Conservation (phyloP, 139 green algal species). For the Tetraselmis striata region DNA sequence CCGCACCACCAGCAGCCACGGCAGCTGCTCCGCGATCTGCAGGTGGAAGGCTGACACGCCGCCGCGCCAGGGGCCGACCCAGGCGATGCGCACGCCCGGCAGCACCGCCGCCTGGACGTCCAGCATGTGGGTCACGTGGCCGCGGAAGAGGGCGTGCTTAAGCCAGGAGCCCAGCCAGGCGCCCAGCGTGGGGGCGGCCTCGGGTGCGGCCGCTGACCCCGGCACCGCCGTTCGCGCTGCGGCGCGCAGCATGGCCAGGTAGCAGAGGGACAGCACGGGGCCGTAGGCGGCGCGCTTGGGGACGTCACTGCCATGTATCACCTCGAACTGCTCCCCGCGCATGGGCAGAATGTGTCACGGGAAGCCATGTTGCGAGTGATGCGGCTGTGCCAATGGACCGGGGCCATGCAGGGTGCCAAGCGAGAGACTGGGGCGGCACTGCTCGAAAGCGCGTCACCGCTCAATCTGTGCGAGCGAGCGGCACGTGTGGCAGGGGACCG, state of each 20-base stretch:
- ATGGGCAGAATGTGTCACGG: too few relatives aligned
- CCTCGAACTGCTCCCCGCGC: not conserved
- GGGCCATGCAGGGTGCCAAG: too few relatives aligned
- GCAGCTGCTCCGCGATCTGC: not conserved
- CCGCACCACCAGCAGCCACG: not conserved
- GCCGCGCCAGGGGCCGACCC: not conserved
- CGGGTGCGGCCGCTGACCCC: too few relatives aligned
- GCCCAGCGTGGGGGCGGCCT: not conserved
- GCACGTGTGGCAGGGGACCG: too few relatives aligned
- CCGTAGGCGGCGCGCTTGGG: not conserved
- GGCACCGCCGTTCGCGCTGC: too few relatives aligned
- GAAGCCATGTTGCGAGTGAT: too few relatives aligned
- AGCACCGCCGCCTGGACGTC: not conserved
- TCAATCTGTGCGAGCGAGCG: too few relatives aligned
- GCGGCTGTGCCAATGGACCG: too few relatives aligned
- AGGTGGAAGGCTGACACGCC: not conserved
- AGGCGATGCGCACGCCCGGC: not conserved
- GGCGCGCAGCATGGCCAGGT: not conserved
- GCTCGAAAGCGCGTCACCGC: too few relatives aligned
- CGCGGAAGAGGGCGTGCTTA: not conserved
- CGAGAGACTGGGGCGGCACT: too few relatives aligned
- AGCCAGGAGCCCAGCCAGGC: not conserved
- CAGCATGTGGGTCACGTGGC: not conserved
- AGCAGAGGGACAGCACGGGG: not conserved
- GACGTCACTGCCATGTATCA: not conserved